These are phyloP conservation scores for Mycena belliarum DNA, from an alignment of 768 basidiomycete species.

Conservation along the genomic window DNA sequence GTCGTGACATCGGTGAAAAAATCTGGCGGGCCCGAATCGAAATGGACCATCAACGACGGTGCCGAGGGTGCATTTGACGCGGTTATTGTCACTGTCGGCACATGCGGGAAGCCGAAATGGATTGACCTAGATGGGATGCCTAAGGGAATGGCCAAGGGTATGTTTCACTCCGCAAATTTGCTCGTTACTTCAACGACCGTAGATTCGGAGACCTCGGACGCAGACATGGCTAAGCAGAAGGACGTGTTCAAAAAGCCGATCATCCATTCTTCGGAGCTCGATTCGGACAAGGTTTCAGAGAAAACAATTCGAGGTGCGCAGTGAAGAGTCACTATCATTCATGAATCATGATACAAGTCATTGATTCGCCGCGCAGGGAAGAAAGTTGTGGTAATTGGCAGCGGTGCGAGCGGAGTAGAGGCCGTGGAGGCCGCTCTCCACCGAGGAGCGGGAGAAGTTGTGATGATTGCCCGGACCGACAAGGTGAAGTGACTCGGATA, in stretches of 20 bases:
- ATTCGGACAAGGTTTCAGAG: conserved; percentile 32
- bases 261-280: conserved; percentile 50
- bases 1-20: conserved; percentile 39
- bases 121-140: conserved; percentile 47
- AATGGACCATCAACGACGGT: conserved; percentile 52
- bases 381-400: conserved; percentile 47
- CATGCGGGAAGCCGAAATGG: conserved; percentile 49
- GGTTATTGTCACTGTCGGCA: conserved; percentile 49
- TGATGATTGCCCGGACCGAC: conserved; percentile 46
- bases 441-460: conserved; percentile 30
- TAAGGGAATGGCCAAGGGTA: conserved; percentile 22
- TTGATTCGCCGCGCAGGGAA: conserved; percentile 28
- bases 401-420: conserved; percentile 49
- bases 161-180: background rate
- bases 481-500: conserved; percentile 26
- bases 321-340: background rate
- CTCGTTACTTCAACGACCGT: background rate
- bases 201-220: background rate
- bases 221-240: conserved; percentile 17
- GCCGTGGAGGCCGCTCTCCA: conserved; percentile 33
- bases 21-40: conserved; percentile 26
- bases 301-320: conserved; percentile 24
- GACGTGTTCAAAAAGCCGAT: conserved; percentile 39
- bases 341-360: background rate
- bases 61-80: conserved; percentile 51